These are phyloP conservation scores for Pyrenochaeta sp. DNA, from an alignment of 2,329 filamentous ascomycete species.

Conservation along the genomic window DNA sequence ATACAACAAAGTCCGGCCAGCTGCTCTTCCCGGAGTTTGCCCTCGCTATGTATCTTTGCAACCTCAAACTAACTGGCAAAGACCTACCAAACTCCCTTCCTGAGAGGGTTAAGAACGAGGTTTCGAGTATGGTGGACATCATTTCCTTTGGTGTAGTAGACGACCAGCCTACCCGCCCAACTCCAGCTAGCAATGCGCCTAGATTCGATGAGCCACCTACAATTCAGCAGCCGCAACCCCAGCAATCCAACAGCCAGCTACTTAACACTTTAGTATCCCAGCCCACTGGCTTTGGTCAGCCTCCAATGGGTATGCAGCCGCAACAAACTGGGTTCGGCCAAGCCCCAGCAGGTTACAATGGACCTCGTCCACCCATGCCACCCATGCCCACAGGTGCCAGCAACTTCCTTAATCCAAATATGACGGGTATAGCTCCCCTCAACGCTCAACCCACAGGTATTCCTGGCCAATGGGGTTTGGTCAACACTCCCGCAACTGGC, in stretches of 20 bases:
- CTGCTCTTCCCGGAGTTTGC: conserved; percentile 98
- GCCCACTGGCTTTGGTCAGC: conserved; percentile 64
- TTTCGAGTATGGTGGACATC: conserved; percentile 99
- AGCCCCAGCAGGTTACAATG: conserved; percentile 79
- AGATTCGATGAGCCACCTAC: conserved; percentile 69
- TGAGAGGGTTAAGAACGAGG: conserved; percentile 90
- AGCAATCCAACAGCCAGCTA: conserved; percentile 72
- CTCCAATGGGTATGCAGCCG: conserved; percentile 64
- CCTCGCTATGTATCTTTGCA: conserved; percentile 97
- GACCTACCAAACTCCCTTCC: conserved; percentile 76
- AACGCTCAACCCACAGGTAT: conserved; percentile 93
- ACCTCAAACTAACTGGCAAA: conserved; percentile 88
- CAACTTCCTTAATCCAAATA: conserved; percentile 62
- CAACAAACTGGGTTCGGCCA: conserved; percentile 65
- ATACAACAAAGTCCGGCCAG: conserved; percentile 95
- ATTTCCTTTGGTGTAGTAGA: conserved; percentile 94
- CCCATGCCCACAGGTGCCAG: conserved; percentile 71
- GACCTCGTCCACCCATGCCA: conserved; percentile 79
- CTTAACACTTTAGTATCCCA: conserved; percentile 64
- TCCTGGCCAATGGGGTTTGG: conserved; percentile 97
- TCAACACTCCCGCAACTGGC: conserved; percentile 88
- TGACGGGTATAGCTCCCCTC: conserved; percentile 70
- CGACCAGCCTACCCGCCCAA: conserved; percentile 62
- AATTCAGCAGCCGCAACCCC: conserved; percentile 63
- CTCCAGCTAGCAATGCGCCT: conserved; percentile 70